These are phyloP conservation scores for Epithemia pelagica DNA, from an alignment of 108 stramenopile genomes.

Conservation along the genomic window DNA sequence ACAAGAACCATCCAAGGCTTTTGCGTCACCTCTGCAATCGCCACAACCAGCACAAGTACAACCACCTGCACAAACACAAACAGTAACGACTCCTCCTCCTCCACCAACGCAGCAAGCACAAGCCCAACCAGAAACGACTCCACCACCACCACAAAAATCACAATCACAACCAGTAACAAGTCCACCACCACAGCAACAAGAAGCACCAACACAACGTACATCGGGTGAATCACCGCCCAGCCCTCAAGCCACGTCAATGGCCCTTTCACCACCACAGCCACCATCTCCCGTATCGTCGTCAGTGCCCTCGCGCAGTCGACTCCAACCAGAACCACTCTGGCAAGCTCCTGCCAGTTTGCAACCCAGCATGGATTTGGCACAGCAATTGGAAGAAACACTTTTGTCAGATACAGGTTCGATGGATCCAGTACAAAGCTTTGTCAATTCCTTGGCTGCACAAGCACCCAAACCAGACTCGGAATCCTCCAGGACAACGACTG, in stretches of 20 bases:
- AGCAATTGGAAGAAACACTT: not conserved
- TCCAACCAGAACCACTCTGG: not conserved
- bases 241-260: too few relatives aligned
- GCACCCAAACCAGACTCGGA: not conserved
- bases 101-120: not conserved
- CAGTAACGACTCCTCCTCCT: not conserved
- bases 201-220: not conserved
- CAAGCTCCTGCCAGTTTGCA: not conserved
- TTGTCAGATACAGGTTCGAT: not conserved
- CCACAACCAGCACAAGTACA: not conserved
- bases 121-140: not conserved
- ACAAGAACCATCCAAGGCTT: not conserved
- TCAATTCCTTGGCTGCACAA: not conserved
- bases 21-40: not conserved
- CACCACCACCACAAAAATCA: not conserved
- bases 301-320: too few relatives aligned
- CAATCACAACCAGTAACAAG: not conserved
- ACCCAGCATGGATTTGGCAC: not conserved
- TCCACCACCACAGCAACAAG: not conserved
- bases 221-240: too few relatives aligned
- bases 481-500: not conserved
- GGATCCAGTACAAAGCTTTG: not conserved
- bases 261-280: too few relatives aligned
- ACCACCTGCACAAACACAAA: not conserved
- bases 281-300: too few relatives aligned